Conservation (phyloP, 2,329 filamentous ascomycete genomes). For the Fusarium paranaense region DNA sequence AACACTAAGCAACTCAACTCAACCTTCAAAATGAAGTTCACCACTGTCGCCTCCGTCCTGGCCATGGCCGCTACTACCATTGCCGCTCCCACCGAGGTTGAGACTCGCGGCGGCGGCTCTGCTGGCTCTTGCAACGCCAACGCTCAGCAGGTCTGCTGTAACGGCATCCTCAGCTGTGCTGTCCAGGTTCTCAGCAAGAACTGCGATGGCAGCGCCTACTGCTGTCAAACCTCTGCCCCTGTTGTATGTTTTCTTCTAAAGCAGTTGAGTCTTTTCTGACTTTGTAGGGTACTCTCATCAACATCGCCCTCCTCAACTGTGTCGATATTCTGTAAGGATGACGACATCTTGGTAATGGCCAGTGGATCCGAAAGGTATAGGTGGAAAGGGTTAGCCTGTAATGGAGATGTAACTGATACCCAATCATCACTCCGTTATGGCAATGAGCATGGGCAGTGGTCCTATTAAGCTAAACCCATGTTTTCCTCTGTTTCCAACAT, state of each 20-base stretch:
- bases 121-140: conserved; percentile 9
- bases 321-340: not conserved
- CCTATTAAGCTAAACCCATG: not conserved
- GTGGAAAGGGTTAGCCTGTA: not conserved
- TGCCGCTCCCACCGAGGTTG: conserved; percentile 16
- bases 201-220: conserved; percentile 8
- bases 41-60: conserved; percentile 20
- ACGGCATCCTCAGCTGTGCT: conserved; percentile 1
- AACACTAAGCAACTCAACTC: not conserved
- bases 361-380: not conserved
- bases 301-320: conserved; percentile 23
- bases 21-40: conserved; percentile 32
- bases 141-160: conserved; percentile 24
- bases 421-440: conserved; percentile 4
- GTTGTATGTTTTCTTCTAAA: conserved; percentile 4
- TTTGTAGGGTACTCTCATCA: conserved; percentile 22
- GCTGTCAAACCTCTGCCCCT: not conserved
- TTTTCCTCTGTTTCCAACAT: not conserved
- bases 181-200: conserved; percentile 17
- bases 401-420: conserved; percentile 9
- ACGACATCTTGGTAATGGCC: not conserved
- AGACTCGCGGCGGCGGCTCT: conserved; percentile 11
- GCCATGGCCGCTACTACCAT: conserved; percentile 24
- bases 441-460: not conserved
- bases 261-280: rapidly evolving